Evolutionary conservation across 2,329 filamentous ascomycete species (phyloP).

Genomic region (Plectosphaerella plurivora): DNA sequence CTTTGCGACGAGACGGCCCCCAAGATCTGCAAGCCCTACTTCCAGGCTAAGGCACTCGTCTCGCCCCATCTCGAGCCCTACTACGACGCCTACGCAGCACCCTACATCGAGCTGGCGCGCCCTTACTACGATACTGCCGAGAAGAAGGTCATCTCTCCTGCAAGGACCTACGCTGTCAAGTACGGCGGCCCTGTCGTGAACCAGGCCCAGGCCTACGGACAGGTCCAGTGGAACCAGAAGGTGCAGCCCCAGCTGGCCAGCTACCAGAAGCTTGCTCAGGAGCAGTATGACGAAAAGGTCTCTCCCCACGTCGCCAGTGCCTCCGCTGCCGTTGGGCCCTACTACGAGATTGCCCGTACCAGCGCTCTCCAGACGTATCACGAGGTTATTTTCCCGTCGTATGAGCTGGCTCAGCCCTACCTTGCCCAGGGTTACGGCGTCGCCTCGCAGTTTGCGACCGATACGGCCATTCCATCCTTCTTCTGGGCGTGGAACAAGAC

Average conservation of each 20-base stretch:
- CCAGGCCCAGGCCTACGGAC: conserved; percentile 61
- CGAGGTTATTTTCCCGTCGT: conserved; percentile 70
- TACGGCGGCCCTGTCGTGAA: conserved; percentile 72
- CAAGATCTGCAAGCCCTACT: conserved; percentile 78
- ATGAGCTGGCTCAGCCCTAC: conserved; percentile 71
- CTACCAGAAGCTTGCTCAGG: conserved; percentile 55
- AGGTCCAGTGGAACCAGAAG: conserved; percentile 72
- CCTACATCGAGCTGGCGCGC: conserved; percentile 70
- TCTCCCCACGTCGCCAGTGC: conserved; percentile 69
- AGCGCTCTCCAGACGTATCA: conserved; percentile 66
- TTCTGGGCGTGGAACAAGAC: conserved; percentile 67
- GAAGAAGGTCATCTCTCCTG: conserved; percentile 64
- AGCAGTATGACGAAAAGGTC: conserved; percentile 66
- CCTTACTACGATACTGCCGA: conserved; percentile 69
- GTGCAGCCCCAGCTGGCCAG: conserved; percentile 70
- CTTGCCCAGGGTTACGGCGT: conserved; percentile 62
- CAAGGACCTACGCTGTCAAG: conserved; percentile 59
- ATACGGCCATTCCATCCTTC: conserved; percentile 68
- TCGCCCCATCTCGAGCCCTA: conserved; percentile 78
- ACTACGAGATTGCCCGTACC: conserved; percentile 62
- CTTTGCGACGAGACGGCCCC: conserved; percentile 67
- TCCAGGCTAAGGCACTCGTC: conserved; percentile 57
- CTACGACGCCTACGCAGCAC: conserved; percentile 78
- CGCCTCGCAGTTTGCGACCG: conserved; percentile 61
- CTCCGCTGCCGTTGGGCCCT: conserved; percentile 58